Conservation (phyloP, 73 alveolate genomes). For the Urostyla sp. region DNA sequence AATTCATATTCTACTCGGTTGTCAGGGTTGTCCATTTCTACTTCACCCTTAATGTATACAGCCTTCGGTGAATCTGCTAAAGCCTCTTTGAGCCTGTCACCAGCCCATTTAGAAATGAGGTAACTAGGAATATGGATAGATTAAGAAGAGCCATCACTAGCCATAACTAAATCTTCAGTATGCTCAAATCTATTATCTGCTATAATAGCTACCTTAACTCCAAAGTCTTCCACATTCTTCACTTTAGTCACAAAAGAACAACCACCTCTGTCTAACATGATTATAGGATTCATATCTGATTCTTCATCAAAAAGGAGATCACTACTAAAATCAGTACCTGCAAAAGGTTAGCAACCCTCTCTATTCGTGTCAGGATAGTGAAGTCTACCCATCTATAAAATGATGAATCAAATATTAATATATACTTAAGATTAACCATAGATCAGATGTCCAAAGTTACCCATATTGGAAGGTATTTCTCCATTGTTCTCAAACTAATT, state of each 20-base stretch:
- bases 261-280: slow-evolving; percentile 50
- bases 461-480: not conserved
- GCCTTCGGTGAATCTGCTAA: slow-evolving; percentile 51
- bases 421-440: slow-evolving; percentile 26
- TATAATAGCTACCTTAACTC: slow-evolving; percentile 41
- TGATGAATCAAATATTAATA: not conserved
- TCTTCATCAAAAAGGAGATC: slow-evolving; percentile 34
- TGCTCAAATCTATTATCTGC: slow-evolving; percentile 55
- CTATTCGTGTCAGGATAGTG: slow-evolving; percentile 31
- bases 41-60: slow-evolving; percentile 36
- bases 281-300: slow-evolving; percentile 21
- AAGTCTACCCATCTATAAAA: slow-evolving; percentile 27
- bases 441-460: slow-evolving; percentile 42
- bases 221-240: slow-evolving; percentile 20
- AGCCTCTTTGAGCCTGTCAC: slow-evolving; percentile 64
- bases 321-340: not conserved
- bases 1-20: slow-evolving; percentile 68
- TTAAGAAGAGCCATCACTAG: slow-evolving; percentile 84
- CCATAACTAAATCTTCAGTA: slow-evolving; percentile 72
- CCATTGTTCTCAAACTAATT: not conserved
- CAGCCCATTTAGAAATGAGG: slow-evolving; percentile 68
- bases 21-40: slow-evolving; percentile 61
- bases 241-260: slow-evolving; percentile 34
- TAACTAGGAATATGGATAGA: slow-evolving; percentile 76
- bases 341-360: slow-evolving; percentile 19